A percentile compares a stretch with the other conserved stretches of the same genome.
These are phyloP conservation scores for Suhomyces sp. DNA, from an alignment of 805 yeast species.

Conservation along the genomic window DNA sequence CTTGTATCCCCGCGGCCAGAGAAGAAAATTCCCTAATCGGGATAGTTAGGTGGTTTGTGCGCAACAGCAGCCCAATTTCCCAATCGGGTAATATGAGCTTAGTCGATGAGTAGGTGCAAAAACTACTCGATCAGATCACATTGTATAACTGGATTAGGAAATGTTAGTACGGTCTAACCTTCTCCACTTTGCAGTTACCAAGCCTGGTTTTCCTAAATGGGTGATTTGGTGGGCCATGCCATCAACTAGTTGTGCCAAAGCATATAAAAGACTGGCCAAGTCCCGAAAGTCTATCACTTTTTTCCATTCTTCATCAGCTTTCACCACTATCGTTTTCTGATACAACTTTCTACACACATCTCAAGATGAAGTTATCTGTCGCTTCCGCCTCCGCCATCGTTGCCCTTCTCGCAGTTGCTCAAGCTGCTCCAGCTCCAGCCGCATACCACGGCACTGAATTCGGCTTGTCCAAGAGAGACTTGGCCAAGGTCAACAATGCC, in stretches of 20 bases:
- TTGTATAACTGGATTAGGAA: conserved; percentile 3
- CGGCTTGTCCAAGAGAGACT: conserved; percentile 19
- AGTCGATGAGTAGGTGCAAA: conserved; percentile 1
- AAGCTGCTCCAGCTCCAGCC: conserved; percentile 21
- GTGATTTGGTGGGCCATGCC: background rate
- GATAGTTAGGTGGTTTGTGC: background rate
- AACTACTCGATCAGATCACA: background rate
- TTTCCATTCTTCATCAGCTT: background rate
- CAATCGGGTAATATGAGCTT: background rate
- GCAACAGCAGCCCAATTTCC: background rate
- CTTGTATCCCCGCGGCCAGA: background rate
- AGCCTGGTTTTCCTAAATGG: background rate
- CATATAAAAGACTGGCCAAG: background rate
- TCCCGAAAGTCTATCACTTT: background rate
- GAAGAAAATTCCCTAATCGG: conserved; percentile 1
- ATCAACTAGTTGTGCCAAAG: background rate
- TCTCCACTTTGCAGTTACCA: background rate
- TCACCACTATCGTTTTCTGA: conserved; percentile 2
- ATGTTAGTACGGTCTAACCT: background rate
- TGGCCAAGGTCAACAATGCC: conserved; percentile 21
- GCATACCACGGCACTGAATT: conserved; percentile 12
- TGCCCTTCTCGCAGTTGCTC: conserved; percentile 14
- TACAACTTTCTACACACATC: background rate
- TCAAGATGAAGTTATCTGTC: conserved; percentile 12
- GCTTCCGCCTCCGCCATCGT: conserved; percentile 8